Evolutionary conservation across 2,329 filamentous ascomycete genomes (phyloP).

Genomic region (Lecanosticta acicola): DNA sequence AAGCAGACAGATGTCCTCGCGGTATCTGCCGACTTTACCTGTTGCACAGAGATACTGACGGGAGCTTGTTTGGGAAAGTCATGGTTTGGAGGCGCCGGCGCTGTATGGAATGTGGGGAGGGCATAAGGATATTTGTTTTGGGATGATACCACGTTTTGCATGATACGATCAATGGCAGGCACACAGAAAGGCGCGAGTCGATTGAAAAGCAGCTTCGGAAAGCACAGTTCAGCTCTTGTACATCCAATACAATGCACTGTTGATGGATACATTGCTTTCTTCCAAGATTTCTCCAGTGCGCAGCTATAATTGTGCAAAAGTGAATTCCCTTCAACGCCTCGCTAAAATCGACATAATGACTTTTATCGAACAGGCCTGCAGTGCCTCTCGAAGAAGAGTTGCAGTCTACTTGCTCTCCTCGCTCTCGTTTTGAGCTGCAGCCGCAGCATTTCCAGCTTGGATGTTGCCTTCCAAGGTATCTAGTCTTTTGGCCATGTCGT

Average conservation of each 20-base stretch:
- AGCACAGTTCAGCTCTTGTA: neutral
- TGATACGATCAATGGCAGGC: neutral
- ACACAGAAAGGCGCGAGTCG: neutral
- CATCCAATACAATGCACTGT: neutral
- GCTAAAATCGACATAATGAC: too few species aligned
- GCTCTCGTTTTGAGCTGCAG: constrained; percentile 4
- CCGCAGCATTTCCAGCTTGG: constrained; percentile 46
- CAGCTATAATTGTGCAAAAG: too few species aligned
- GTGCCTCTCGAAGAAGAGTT: too few species aligned
- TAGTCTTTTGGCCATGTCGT: constrained; percentile 82
- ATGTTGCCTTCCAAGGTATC: constrained; percentile 77
- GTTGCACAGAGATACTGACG: constrained; percentile 4
- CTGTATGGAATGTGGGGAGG: neutral
- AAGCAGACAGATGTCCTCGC: constrained; percentile 10
- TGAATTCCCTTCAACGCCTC: constrained; percentile 1
- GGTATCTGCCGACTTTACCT: constrained; percentile 2
- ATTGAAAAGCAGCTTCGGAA: neutral
- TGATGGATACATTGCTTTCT: neutral
- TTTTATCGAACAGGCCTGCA: too few species aligned
- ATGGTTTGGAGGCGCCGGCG: constrained; percentile 5
- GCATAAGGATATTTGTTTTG: neutral
- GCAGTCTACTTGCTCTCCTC: neutral
- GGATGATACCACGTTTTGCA: constrained; percentile 8
- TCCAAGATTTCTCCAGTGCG: too few species aligned
- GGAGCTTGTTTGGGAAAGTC: neutral